Evolutionary conservation across 371 early-diverging fungal species (phyloP), one percentile per base, ranked within the genome.

Genomic region (Blakeslea trispora): DNA sequence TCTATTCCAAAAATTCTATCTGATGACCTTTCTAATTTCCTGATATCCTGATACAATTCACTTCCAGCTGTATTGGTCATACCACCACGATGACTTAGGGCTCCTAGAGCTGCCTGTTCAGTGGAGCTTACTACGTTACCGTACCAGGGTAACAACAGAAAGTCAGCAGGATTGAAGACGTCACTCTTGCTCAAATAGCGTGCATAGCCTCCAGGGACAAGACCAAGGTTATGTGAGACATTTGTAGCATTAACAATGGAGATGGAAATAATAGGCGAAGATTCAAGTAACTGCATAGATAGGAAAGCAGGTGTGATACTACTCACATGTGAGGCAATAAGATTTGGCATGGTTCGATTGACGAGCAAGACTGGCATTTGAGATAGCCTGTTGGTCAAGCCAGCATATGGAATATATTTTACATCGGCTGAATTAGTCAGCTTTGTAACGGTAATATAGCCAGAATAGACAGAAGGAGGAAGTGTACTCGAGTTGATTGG

Each of bases 341-440:
- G 9, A n/a, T 28, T 43, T 0, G 78, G 78, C 62, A 67, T 72
- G 0, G 75, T 67, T 1, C 50, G 53, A 45, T 78, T 74, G 9
- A 64, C 47, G 11, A 66, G 19, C 0, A 78, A 58, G 3, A 78
- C 73, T n/a, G 70, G 71, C 6, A 78, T 18, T 0, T 49, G 45
- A 1, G 46, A 46, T n/a, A 78, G 42, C 39, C 45, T 62, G 2
- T 63, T 24, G 1, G 73, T 69, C 1, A 78, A 43, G 2, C 78
- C 78, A 17, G 78, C 78, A 52, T 78, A 78, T 10, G 78, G 75
- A 23, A 78, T 52, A 39, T 67, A 61, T 28, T 64, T 56, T 2
- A 47, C 42, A 31, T 63, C 53, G 17, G 45, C 40, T 1, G 34
- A 34, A 0, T 52, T 59, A 9, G 46, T 45, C 3, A 35, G 53